Evolutionary conservation across 345 rosid genomes (phyloP).

Genomic region (Rhodamnia argentea): DNA sequence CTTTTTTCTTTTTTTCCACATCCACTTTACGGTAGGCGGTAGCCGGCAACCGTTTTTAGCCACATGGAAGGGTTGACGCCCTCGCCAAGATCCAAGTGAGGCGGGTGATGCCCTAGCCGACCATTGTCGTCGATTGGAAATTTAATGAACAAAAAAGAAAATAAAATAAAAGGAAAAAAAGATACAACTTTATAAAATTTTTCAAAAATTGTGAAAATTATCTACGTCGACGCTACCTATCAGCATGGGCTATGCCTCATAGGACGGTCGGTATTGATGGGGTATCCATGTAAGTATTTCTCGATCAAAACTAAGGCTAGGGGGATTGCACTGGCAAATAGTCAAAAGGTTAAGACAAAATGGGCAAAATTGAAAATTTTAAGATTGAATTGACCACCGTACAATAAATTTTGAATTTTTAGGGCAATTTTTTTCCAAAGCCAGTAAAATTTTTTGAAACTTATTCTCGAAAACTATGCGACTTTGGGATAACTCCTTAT

Average conservation of each 20-base stretch:
- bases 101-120: too few species aligned
- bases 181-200: neutral
- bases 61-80: too few species aligned
- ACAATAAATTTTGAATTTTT: neutral
- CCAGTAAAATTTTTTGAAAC: neutral
- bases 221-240: neutral
- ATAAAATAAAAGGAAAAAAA: neutral
- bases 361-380: neutral
- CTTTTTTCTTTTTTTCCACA: too few species aligned
- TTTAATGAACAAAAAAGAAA: neutral
- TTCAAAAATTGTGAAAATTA: too few species aligned
- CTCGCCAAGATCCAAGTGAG: too few species aligned
- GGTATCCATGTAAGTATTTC: neutral
- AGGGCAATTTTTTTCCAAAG: neutral
- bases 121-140: neutral
- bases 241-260: too few species aligned
- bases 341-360: accelerated
- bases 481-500: neutral
- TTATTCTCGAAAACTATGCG: neutral
- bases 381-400: accelerated
- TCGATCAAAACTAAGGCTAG: accelerated
- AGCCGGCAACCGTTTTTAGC: too few species aligned
- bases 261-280: too few species aligned
- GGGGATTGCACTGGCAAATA: neutral
- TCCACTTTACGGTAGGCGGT: too few species aligned